Conservation (phyloP, 1,284 basidiomycete genomes). For the Naganishia liquefaciens region DNA sequence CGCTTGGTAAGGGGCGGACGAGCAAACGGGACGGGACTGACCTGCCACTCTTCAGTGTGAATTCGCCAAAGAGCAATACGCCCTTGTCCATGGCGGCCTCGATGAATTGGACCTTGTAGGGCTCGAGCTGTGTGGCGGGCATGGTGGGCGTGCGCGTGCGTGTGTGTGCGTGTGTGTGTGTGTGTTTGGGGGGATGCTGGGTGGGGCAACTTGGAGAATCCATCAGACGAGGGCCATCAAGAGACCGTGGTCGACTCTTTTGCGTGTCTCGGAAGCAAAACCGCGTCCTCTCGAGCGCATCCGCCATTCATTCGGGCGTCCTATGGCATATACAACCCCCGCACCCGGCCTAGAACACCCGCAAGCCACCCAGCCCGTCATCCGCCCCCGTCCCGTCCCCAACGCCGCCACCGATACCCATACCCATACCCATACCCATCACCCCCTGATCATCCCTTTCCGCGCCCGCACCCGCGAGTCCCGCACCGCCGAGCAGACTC, state of each 20-base stretch:
- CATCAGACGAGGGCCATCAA: neutral
- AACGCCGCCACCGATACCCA: no score
- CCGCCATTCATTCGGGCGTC: no score
- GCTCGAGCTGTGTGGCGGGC: constrained; percentile 35
- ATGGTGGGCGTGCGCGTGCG: no score
- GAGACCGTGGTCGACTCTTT: neutral
- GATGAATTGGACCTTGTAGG: constrained; percentile 52
- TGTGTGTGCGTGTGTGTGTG: no score
- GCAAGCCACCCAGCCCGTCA: constrained; percentile 12
- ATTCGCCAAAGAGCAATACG: constrained; percentile 80
- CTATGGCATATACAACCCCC: no score
- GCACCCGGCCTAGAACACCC: constrained; percentile 26
- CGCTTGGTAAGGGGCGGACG: neutral
- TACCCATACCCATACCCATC: constrained; percentile 20
- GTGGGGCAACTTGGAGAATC: constrained; percentile 9
- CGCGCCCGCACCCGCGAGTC: constrained; percentile 39
- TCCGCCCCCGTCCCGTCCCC: neutral
- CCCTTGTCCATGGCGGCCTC: constrained; percentile 52
- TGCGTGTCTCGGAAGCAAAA: constrained; percentile 1
- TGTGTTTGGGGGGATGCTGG: no score
- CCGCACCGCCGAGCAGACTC: constrained; percentile 68
- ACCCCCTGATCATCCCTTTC: constrained; percentile 30
- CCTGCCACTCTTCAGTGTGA: constrained; percentile 93
- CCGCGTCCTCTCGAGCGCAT: neutral
- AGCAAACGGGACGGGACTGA: constrained; percentile 55